A percentile compares a stretch with the other conserved stretches of the same genome.
Conservation (phyloP, 2,329 filamentous ascomycete species). For the Phialophora chinensis region DNA sequence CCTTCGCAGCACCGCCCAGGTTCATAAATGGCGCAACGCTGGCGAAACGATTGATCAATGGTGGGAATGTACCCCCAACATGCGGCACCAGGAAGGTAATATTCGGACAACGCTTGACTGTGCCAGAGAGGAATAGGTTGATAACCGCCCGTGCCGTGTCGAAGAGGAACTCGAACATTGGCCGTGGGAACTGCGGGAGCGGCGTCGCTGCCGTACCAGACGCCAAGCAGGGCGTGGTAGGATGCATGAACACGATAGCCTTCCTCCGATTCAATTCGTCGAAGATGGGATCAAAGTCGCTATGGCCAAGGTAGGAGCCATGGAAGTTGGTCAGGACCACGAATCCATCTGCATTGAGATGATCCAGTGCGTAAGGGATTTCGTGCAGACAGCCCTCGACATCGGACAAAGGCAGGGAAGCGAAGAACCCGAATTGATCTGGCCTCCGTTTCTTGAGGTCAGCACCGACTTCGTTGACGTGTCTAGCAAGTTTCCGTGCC, state of each 20-base stretch:
- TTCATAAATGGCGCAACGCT: constrained; percentile 32
- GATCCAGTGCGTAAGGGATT: constrained; percentile 51
- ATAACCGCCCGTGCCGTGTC: constrained; percentile 58
- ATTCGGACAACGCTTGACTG: constrained; percentile 53
- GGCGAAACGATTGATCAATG: constrained; percentile 37
- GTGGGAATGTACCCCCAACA: constrained; percentile 53
- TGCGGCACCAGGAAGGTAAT: constrained; percentile 59
- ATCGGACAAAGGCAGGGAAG: constrained; percentile 60
- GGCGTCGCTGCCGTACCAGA: constrained; percentile 35
- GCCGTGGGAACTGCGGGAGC: constrained; percentile 47
- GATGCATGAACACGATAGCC: constrained; percentile 61
- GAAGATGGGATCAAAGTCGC: constrained; percentile 55
- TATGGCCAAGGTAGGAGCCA: constrained; percentile 59
- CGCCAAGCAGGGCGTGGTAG: constrained; percentile 48
- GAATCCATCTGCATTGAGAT: constrained; percentile 57
- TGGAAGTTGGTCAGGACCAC: constrained; percentile 60
- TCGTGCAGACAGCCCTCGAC: constrained; percentile 56
- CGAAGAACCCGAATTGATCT: constrained; percentile 59
- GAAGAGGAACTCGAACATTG: constrained; percentile 61
- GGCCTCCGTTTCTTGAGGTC: constrained; percentile 40
- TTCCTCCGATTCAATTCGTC: constrained; percentile 54
- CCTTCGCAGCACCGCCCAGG: constrained; percentile 32
- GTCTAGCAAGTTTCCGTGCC: constrained; percentile 46
- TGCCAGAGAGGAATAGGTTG: constrained; percentile 57
- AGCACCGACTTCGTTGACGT: constrained; percentile 44